Conservation (phyloP, 805 yeast genomes). For the Saccharomycopsis malanga region DNA sequence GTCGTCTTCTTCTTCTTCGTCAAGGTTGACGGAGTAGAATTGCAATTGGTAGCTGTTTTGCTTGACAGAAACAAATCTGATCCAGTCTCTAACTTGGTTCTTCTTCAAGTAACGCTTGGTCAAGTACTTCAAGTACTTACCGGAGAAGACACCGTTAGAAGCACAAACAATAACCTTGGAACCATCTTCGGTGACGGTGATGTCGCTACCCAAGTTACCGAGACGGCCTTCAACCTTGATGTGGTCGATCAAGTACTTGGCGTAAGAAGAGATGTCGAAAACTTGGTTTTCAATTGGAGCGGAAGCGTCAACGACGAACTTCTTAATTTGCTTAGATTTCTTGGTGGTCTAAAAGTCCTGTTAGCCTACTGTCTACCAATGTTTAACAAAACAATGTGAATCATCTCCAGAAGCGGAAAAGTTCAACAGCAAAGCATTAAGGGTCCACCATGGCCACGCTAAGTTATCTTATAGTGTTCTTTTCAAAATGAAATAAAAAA, state of each 20-base stretch:
- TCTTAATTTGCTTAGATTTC: constrained; percentile 78
- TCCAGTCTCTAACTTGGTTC: constrained; percentile 99
- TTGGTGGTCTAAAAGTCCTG: constrained; percentile 63
- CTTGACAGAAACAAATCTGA: constrained; percentile 95
- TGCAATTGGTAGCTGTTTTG: constrained; percentile 94
- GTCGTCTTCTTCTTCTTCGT: constrained; percentile 89
- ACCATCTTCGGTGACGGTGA: constrained; percentile 82
- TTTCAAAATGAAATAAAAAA: background rate
- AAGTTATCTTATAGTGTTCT: background rate
- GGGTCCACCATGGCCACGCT: constrained; percentile 7
- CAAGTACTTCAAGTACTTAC: constrained; percentile 99
- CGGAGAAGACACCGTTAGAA: constrained; percentile 93
- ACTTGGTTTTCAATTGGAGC: constrained; percentile 97
- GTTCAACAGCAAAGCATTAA: constrained; percentile 35
- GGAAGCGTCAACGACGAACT: constrained; percentile 91
- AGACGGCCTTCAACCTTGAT: constrained; percentile 96
- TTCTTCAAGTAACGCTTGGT: constrained; percentile 99
- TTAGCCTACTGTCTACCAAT: constrained; percentile 64
- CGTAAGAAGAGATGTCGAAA: constrained; percentile 95
- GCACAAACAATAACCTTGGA: constrained; percentile 82
- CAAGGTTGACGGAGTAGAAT: constrained; percentile 98
- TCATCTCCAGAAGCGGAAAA: constrained; percentile 10
- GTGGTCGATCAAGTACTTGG: constrained; percentile 97
- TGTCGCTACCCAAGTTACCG: constrained; percentile 95
- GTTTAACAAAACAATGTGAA: constrained; percentile 30